phyloP scores from a whole-genome alignment of 2,329 filamentous ascomycete genomes.

The Cercospora beticola region DNA sequence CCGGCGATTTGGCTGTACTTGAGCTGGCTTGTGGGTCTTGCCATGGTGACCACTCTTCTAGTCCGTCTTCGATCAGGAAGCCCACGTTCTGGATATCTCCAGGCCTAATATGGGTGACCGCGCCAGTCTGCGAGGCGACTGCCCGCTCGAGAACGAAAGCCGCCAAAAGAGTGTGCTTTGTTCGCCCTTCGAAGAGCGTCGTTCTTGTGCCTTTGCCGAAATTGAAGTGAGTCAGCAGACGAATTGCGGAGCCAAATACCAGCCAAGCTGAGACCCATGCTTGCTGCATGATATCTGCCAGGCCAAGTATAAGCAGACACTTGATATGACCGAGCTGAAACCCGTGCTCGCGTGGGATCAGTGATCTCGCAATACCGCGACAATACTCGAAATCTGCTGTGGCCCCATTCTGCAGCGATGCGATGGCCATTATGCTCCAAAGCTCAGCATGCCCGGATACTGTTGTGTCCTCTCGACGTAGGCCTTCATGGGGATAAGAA shows the following conservation, averaged over 20 bases:
- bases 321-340: conserved; percentile 45
- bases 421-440: conserved; percentile 46
- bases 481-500: conserved; percentile 50
- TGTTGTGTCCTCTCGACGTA: conserved; percentile 32
- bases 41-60: conserved; percentile 77
- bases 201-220: conserved; percentile 15
- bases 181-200: conserved; percentile 27
- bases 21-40: conserved; percentile 42
- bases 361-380: conserved; percentile 20
- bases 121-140: conserved; percentile 53
- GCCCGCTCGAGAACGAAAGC: conserved; percentile 65
- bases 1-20: conserved; percentile 40
- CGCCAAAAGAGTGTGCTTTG: conserved; percentile 52
- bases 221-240: conserved; percentile 47
- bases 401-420: conserved; percentile 8
- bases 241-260: conserved; percentile 63
- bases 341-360: conserved; percentile 23
- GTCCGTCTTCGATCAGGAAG: conserved; percentile 61
- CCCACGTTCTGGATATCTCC: conserved; percentile 51
- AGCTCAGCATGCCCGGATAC: conserved; percentile 46
- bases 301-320: conserved; percentile 52
- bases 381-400: conserved; percentile 10
- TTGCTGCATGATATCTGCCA: conserved; percentile 62
- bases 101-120: conserved; percentile 51
- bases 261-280: conserved; percentile 62